Evolutionary conservation across 768 basidiomycete genomes (phyloP), one percentile per base, ranked within the genome.

Genomic region (Hortiboletus flavorubellus): DNA sequence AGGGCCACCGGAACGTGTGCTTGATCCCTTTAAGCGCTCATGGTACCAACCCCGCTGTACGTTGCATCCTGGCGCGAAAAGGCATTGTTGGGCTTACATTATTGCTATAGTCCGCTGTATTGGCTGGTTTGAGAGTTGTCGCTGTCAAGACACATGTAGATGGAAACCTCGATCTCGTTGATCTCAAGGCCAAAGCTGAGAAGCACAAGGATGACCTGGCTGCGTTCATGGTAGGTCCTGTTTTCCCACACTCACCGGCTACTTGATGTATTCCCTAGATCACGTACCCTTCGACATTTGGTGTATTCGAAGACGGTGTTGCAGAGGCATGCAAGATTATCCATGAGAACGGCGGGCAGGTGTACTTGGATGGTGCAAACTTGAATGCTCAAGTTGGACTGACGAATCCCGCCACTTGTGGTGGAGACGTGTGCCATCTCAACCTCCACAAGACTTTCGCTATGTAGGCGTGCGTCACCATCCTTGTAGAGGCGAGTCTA

Each of bases 381-480:
- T 77, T 97, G 59, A 96, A 97, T 67, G 93, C 93, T 45, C 91
- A 97, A 64, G 84, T 98, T 57, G 93, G 95, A 26, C 69, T 97
- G 55, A 97, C 95, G 31, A 93, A 93, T 68, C 91, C 91, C 35
- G 93, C 91, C 1, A 87, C 81, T n/a, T 96, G 93, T 64, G 97
- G 97, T 45, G 96, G 93, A 50, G 97, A 99, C 71, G 94, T 99
- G 38, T 97, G 94, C 69, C 97, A 99, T 70, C 80, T 98, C 76
- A 99, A 99, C 74, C 78, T 98, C 35, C 97, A 99, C 78, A 99
- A 98, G 76, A 96, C 94, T 2, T 97, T 97, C 68, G 89, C 93
- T 8, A 98, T 97, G 89, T 92, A 67, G 54, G 88, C 64, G 5
- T 29, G 26, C 38, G 3, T 26, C 12, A 26, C 49, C 40, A 21